Conservation (phyloP, 169 alveolate species). For the Babesia sp. region DNA sequence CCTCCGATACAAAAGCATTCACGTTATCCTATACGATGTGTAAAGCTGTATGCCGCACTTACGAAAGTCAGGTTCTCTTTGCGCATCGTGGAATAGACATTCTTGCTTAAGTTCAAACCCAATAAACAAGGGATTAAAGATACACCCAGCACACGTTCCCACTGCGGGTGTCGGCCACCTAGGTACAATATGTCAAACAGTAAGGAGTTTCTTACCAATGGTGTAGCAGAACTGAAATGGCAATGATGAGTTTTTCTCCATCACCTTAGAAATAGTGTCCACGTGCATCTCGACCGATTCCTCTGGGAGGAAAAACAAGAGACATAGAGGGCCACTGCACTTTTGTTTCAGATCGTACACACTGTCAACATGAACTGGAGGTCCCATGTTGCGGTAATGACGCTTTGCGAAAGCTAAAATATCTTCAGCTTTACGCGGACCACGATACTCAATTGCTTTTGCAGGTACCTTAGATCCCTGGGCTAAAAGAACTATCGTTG, state of each 20-base stretch:
- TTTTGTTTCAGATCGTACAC: slow-evolving; percentile 36
- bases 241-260: slow-evolving; percentile 25
- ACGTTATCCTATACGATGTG: slow-evolving; percentile 34
- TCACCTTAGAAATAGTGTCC: slow-evolving; percentile 23
- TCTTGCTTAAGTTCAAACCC: slow-evolving; percentile 56
- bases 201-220: slow-evolving; percentile 15
- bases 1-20: slow-evolving; percentile 31
- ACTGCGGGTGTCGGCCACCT: slow-evolving; percentile 42
- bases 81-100: slow-evolving; percentile 47
- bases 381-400: slow-evolving; percentile 43
- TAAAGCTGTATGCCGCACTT: not conserved
- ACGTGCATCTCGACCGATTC: slow-evolving; percentile 26
- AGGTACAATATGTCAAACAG: not conserved
- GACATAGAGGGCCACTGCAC: slow-evolving; percentile 68
- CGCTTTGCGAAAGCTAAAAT: slow-evolving; percentile 53
- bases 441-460: slow-evolving; percentile 43
- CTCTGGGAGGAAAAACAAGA: slow-evolving; percentile 48
- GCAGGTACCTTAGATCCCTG: slow-evolving; percentile 75
- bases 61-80: slow-evolving; percentile 29
- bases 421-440: slow-evolving; percentile 59
- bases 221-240: slow-evolving; percentile 57
- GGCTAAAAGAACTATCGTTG: slow-evolving; percentile 75
- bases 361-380: slow-evolving; percentile 41
- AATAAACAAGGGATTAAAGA: slow-evolving; percentile 39
- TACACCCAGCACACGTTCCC: slow-evolving; percentile 52